These are phyloP conservation scores for Theileria orientalis DNA, from an alignment of 169 alveolate species.

Conservation along the genomic window DNA sequence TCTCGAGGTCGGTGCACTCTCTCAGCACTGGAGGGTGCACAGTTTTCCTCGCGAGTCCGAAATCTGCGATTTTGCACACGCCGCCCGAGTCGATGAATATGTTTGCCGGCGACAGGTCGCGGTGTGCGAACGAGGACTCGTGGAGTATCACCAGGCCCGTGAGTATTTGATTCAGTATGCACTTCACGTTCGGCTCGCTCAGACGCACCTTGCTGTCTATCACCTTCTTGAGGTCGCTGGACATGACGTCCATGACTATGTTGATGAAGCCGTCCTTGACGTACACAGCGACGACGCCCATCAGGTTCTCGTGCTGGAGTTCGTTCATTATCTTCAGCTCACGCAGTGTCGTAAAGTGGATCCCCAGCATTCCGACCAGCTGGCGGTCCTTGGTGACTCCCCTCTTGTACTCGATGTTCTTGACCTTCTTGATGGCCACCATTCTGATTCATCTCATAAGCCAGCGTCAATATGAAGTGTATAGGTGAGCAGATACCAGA, in stretches of 20 bases:
- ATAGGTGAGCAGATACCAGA: background rate
- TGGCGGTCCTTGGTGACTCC: constrained; percentile 74
- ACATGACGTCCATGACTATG: constrained; percentile 91
- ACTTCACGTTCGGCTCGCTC: constrained; percentile 85
- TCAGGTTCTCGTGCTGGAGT: constrained; percentile 84
- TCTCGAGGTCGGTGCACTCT: constrained; percentile 40
- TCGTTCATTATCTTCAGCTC: constrained; percentile 89
- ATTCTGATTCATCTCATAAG: constrained; percentile 32
- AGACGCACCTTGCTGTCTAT: constrained; percentile 84
- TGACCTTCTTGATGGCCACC: constrained; percentile 92
- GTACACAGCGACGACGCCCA: constrained; percentile 85
- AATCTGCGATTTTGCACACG: constrained; percentile 85
- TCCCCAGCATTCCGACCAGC: constrained; percentile 82
- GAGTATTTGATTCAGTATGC: constrained; percentile 79
- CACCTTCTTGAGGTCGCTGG: constrained; percentile 88
- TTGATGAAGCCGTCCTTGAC: constrained; percentile 81
- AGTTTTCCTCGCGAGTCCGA: constrained; percentile 80
- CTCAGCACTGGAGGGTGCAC: constrained; percentile 58
- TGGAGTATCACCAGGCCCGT: constrained; percentile 76
- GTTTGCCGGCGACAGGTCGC: constrained; percentile 86
- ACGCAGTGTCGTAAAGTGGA: constrained; percentile 88
- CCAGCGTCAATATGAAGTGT: background rate
- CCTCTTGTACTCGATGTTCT: constrained; percentile 70
- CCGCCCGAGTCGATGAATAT: constrained; percentile 78
- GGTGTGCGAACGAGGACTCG: constrained; percentile 74